Percentiles rank a stretch among this genome's conserved stretches.
These are phyloP conservation scores for Pyricularia grisea DNA, from an alignment of 2,329 filamentous ascomycete genomes.

Conservation along the genomic window DNA sequence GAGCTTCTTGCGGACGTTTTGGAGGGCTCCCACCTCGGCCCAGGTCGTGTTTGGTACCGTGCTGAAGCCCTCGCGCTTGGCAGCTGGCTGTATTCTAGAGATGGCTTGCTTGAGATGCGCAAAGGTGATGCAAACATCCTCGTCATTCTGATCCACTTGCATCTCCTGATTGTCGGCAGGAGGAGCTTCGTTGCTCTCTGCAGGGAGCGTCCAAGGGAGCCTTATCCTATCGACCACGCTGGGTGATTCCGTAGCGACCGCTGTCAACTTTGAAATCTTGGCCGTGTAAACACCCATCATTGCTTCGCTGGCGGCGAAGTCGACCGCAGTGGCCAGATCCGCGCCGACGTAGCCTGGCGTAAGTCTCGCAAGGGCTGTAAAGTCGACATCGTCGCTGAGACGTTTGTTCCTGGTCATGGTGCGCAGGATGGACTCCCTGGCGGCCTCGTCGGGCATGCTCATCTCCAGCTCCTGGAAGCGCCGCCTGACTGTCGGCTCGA, in stretches of 20 bases:
- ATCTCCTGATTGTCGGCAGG: background rate
- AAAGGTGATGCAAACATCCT: constrained; percentile 21
- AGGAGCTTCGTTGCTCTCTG: background rate
- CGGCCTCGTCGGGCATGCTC: constrained; percentile 71
- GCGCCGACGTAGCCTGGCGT: constrained; percentile 92
- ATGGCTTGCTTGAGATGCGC: constrained; percentile 67
- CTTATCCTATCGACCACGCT: background rate
- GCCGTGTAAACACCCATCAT: constrained; percentile 7
- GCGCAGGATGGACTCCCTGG: constrained; percentile 68
- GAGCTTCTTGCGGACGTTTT: constrained; percentile 70
- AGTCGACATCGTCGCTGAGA: constrained; percentile 63
- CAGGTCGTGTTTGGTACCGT: constrained; percentile 91
- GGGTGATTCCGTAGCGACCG: background rate
- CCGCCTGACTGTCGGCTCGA: constrained; percentile 70
- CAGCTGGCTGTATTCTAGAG: constrained; percentile 66
- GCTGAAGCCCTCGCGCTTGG: constrained; percentile 88
- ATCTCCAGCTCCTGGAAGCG: constrained; percentile 77
- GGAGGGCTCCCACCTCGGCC: constrained; percentile 81
- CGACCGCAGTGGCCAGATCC: constrained; percentile 63
- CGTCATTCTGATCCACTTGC: background rate
- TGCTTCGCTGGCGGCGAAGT: constrained; percentile 29
- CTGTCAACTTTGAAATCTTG: background rate
- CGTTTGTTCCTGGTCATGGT: constrained; percentile 59
- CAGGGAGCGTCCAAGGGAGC: background rate
- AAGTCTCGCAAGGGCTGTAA: constrained; percentile 63